Evolutionary conservation across 139 green algal species (phyloP), one percentile per base, ranked within the genome.

Genomic region (Chlorella ohadii): DNA sequence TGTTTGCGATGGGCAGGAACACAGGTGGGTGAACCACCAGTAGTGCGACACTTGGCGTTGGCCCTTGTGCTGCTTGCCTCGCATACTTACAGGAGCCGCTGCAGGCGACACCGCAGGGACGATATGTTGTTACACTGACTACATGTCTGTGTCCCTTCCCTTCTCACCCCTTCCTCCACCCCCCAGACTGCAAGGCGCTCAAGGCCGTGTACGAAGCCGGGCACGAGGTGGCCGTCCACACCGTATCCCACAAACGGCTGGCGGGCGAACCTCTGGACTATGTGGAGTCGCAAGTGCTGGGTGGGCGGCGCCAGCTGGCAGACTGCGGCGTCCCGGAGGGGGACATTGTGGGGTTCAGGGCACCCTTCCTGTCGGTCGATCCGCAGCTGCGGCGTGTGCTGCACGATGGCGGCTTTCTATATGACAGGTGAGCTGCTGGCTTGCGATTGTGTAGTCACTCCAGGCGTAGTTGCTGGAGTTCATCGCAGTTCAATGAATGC

Each of bases 331-430:
- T 89, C 12, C 68, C 79, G 19, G 23, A 64, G 27, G 57, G n/a
- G 28, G 78, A 83, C 82, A 65, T 89, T 31, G 78, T 83, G 2
- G 85, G 85, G 13, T 72, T 82, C 56, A 27, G 85, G n/a, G 59
- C 59, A 25, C 76, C 76, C 12, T 82, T 41, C 27, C 31, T 82
- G 76, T 51, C 33, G 0, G 28, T 59, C 1, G 59, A 72, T 28
- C 23, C 36, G 23, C 20, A 20, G 12, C 23, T 82, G n/a, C 23
- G 76, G 27, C 22, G 57, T 25, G 76, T 82, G 76, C 36, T 82
- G 34, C 31, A 51, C 5, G 67, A 70, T 12, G 16, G 44, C 9
- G 79, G 79, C 27, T 78, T 84, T 44, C 47, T 59, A 23, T 84
- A 84, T 51, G 79, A 84, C 55, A 82, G 76, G 76, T 82, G 76